Conservation (phyloP, 495 filamentous ascomycete genomes). For the Aspergillus leporis region DNA sequence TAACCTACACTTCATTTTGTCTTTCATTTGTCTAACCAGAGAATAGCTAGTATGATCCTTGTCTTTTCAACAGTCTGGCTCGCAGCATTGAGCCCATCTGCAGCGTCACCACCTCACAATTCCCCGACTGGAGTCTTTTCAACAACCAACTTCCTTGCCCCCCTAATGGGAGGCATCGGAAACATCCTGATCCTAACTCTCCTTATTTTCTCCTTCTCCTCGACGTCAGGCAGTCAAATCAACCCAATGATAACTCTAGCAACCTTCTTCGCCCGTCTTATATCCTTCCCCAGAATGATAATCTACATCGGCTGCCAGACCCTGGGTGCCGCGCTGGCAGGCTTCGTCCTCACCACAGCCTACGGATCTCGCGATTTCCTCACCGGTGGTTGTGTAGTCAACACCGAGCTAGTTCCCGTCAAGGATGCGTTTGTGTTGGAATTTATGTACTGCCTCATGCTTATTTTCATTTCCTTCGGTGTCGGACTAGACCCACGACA, state of each 20-base stretch:
- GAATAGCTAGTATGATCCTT: constrained; percentile 28
- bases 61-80: constrained; percentile 27
- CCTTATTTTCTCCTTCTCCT: constrained; percentile 50
- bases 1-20: too few relatives aligned
- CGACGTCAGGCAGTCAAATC: constrained; percentile 50
- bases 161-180: constrained; percentile 38
- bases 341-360: constrained; percentile 37
- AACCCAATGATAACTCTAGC: constrained; percentile 54
- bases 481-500: constrained; percentile 58
- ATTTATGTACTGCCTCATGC: constrained; percentile 36
- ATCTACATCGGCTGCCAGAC: constrained; percentile 45
- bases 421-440: constrained; percentile 45
- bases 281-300: constrained; percentile 43
- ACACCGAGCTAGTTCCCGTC: constrained; percentile 25
- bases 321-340: constrained; percentile 47
- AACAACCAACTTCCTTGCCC: constrained; percentile 29
- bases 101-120: constrained; percentile 13
- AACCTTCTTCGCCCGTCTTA: constrained; percentile 51
- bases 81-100: background rate
- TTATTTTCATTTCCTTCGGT: constrained; percentile 46
- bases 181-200: constrained; percentile 47
- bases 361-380: constrained; percentile 26
- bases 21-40: background rate
- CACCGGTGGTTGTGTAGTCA: constrained; percentile 32
- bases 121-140: constrained; percentile 20